Evolutionary conservation across 139 green algal genomes (phyloP).

Genomic region (Volvox africanus): DNA sequence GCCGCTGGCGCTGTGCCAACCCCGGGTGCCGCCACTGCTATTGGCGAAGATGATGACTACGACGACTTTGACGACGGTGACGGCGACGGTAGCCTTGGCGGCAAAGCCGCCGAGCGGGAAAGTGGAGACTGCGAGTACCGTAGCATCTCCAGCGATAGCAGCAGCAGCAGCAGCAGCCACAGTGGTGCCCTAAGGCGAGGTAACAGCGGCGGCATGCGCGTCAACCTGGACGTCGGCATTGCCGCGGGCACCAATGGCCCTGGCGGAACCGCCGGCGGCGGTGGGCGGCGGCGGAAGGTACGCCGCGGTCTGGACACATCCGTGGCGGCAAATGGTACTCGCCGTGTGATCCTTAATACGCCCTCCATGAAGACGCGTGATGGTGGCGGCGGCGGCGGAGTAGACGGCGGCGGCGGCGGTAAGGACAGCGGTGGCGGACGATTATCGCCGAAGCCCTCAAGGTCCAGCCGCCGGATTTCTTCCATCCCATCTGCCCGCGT

Average conservation of each 20-base stretch:
- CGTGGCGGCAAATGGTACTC: background rate
- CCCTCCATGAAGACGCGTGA: background rate
- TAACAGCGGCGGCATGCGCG: background rate
- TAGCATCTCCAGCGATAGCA: background rate
- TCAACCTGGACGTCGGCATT: background rate
- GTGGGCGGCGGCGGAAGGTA: background rate
- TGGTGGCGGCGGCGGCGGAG: background rate
- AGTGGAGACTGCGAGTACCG: background rate
- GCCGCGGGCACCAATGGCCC: background rate
- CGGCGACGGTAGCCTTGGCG: background rate
- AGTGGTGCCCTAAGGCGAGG: background rate
- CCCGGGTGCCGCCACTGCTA: background rate
- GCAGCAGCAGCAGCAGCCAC: constrained; percentile 4
- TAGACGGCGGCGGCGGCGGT: background rate
- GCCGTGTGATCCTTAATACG: constrained; percentile 21
- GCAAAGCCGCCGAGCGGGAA: background rate
- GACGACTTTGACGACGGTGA: constrained; percentile 6
- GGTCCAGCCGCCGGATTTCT: background rate
- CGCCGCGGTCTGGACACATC: background rate
- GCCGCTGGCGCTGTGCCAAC: background rate
- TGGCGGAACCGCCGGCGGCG: background rate
- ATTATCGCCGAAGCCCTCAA: background rate
- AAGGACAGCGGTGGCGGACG: background rate
- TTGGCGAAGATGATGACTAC: constrained; percentile 8
- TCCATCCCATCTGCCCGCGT: background rate